Evolutionary conservation across 768 basidiomycete species (phyloP), one percentile per base, ranked within the genome.

Genomic region (Suillus plorans): DNA sequence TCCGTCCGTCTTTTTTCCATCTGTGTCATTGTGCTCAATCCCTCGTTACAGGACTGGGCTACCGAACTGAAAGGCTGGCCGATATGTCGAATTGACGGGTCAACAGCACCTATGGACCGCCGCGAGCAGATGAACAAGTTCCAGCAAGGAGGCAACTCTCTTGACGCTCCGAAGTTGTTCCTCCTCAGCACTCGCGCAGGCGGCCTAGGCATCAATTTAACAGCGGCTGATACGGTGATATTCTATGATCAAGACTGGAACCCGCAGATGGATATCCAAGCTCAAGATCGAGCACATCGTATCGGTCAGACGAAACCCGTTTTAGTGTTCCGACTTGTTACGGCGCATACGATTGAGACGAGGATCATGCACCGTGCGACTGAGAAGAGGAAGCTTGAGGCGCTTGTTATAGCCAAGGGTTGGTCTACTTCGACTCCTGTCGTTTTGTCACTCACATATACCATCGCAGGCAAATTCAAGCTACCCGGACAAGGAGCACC

Each of bases 251-350:
- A 70, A 57, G 70, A 69, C 47, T 71, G 67, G 76, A 94, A 94
- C 70, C 95, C 96, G 0, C 96, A 97, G 79, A 95, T 96, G 89
- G 97, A 99, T 68, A 81, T 92, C 3, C 97, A 99, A 78, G 97
- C 97, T 0, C 93, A 95, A 73, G 97, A 97, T 70, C 85, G 97
- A 42, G 95, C 95, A 0, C 97, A 99, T 76, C 87, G 97, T 13
- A 98, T 99, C 57, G 97, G 97, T 2, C 97, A 98, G 78, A 97
- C 87, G 36, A 89, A 82, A 68, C 94, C 95, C 1, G 95, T 97
- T 61, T 81, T 97, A 52, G 88, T 97, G 64, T 97, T 94, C 79
- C 84, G 97, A 45, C 82, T 98, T 4, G 87, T 97, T 44, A 91
- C 89, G 25, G 89, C 86, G 6, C 90, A 95, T 75, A 97, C 95